A percentile compares a stretch with the other conserved stretches of the same genome.
These are phyloP conservation scores for Austroboletus novae-zelandiae DNA, from an alignment of 1,284 basidiomycete genomes.

Conservation along the genomic window DNA sequence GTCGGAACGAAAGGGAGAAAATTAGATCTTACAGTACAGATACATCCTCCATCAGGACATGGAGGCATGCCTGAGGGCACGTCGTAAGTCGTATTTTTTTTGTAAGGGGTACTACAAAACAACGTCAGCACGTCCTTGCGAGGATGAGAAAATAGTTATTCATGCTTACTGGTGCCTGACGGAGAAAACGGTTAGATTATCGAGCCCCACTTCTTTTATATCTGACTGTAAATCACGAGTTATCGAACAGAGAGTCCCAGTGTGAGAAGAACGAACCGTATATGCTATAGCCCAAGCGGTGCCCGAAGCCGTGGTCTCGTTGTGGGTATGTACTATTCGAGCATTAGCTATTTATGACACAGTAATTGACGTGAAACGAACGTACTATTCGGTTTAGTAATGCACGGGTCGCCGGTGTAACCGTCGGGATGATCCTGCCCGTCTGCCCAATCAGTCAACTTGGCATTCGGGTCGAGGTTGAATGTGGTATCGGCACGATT, in stretches of 20 bases:
- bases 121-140: background rate
- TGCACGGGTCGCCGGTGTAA: background rate
- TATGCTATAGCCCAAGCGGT: constrained; percentile 9
- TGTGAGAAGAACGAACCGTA: constrained; percentile 5
- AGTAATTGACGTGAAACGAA: background rate
- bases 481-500: constrained; percentile 6
- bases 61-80: constrained; percentile 9
- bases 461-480: accelerated
- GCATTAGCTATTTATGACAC: background rate
- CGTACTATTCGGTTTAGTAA: constrained; percentile 13
- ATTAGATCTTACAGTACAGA: constrained; percentile 2
- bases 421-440: background rate
- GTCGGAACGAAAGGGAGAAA: background rate
- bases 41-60: constrained; percentile 4
- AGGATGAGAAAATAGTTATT: too few relatives aligned
- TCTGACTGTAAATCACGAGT: constrained; percentile 5
- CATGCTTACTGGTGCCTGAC: constrained; percentile 3
- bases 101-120: constrained; percentile 12
- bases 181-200: constrained; percentile 5
- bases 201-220: background rate
- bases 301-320: constrained; percentile 6
- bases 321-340: constrained; percentile 10
- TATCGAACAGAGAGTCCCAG: background rate
- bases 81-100: background rate
- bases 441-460: background rate